Base-by-base conservation (phyloP, 2,329 filamentous ascomycete genomes). In the Graphilbum ipis-grandicollis region DNA sequence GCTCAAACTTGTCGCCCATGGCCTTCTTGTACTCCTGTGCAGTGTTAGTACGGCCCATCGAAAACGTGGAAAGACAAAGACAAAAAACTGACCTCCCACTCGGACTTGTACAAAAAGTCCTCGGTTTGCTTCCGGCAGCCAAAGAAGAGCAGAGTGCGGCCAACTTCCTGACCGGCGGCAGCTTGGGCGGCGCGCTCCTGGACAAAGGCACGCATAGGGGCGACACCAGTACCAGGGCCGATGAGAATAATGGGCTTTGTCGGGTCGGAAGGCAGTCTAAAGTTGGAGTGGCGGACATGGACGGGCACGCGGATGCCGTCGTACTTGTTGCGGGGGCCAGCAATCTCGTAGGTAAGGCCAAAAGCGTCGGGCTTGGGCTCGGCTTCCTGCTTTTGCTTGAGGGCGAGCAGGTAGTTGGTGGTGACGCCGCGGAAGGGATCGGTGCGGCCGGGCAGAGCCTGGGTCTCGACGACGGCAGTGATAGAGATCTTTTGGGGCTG, bases 261-360 rank as follows among this genome's bases (percentile, higher is more conserved):
- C 4, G 90, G 85, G 50, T 98, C 86, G 14, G 90, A 94, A 9
- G 90, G 90, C 22, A 98, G 73, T 65, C 96, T 96, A 73, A 98
- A 98, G 65, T 96, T 98, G 45, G 90, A 96, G 62, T 94, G 88
- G 45, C 90, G 83, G 41, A 98, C 76, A 53, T 98, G 90, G 13
- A 98, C 83, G 3, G 90, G 90, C 19, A 96, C 79, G 52, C 92
- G 86, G 42, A 94, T 78, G 42, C 88, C 88, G 50, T 93, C 83
- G 57, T 96, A 98, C 62, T 93, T 96, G 68, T 93, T 93, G 51
- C 90, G 75, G 14, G 90, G 90, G 12, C 90, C 90, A 34, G 60
- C 78, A 47, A 96, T 79, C 39, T 84, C 71, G 57, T 96, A 98
- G 38, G 77, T 84, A 41, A 88, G 63, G 38, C 85, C 83, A 50